phyloP scores from a whole-genome alignment of 345 rosid genomes.

The Melastoma malabathricum region DNA sequence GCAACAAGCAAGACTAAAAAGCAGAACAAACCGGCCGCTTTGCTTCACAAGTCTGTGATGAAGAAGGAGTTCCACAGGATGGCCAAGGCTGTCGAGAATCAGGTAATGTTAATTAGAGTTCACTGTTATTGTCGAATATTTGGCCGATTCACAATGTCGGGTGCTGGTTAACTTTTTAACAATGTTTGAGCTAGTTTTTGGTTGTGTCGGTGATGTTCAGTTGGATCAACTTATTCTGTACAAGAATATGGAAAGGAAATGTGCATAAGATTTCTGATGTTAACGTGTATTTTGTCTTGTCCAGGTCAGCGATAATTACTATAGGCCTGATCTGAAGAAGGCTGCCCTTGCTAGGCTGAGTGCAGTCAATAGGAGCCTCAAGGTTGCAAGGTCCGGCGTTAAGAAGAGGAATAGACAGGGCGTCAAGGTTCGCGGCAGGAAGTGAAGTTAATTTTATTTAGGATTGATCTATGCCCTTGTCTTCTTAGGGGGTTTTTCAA shows the following conservation, averaged over 20 bases:
- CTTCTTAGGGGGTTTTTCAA: too few relatives aligned
- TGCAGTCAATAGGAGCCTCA: constrained; percentile 55
- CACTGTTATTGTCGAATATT: too few relatives aligned
- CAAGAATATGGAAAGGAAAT: too few relatives aligned
- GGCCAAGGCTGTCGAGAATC: constrained; percentile 44
- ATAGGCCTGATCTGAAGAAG: constrained; percentile 75
- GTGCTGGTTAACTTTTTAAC: too few relatives aligned
- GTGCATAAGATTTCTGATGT: not conserved
- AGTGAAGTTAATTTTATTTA: not conserved
- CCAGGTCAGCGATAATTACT: constrained; percentile 67
- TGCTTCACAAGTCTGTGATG: constrained; percentile 39
- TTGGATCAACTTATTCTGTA: too few relatives aligned
- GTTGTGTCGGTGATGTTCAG: too few relatives aligned
- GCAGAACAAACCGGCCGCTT: constrained; percentile 30
- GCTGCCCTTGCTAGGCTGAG: constrained; percentile 85
- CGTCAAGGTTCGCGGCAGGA: constrained; percentile 10
- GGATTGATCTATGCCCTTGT: too few relatives aligned
- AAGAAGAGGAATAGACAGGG: constrained; percentile 83
- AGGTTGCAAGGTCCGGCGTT: constrained; percentile 72
- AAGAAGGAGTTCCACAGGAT: constrained; percentile 38
- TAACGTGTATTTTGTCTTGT: not conserved
- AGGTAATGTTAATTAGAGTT: constrained; percentile 15
- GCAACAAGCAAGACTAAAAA: constrained; percentile 67
- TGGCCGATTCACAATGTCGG: too few relatives aligned
- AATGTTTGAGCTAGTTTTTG: too few relatives aligned